phyloP scores from a whole-genome alignment of 805 yeast genomes.

The Isabelozyma gotoi region DNA sequence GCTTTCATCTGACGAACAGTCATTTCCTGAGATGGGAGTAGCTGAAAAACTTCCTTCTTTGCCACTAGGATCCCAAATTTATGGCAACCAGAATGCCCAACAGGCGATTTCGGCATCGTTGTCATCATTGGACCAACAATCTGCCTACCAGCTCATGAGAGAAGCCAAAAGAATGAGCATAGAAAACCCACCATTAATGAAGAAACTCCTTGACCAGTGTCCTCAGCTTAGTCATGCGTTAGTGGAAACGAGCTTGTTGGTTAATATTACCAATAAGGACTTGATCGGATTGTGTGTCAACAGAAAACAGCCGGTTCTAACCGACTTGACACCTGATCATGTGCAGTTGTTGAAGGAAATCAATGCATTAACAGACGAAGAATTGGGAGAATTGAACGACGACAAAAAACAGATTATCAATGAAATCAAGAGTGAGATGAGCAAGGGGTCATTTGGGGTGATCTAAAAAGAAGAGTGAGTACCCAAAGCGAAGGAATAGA shows the following conservation, averaged over 20 bases:
- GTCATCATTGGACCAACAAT: constrained; percentile 43
- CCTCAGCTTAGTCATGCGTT: constrained; percentile 85
- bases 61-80: constrained; percentile 42
- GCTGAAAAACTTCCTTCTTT: constrained; percentile 34
- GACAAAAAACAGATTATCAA: constrained; percentile 15
- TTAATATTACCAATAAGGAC: constrained; percentile 34
- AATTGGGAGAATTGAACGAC: constrained; percentile 25
- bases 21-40: constrained; percentile 12
- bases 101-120: constrained; percentile 48
- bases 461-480: background rate
- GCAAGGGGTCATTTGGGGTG: constrained; percentile 26
- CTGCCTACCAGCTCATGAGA: constrained; percentile 48
- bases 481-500: background rate
- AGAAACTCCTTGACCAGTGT: constrained; percentile 57
- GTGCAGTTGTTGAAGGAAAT: constrained; percentile 29
- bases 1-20: constrained; percentile 52
- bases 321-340: constrained; percentile 31
- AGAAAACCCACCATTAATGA: constrained; percentile 58
- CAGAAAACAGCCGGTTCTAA: constrained; percentile 26
- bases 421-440: constrained; percentile 21
- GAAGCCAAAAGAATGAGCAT: constrained; percentile 62
- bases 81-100: constrained; percentile 38
- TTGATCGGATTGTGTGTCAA: constrained; percentile 37
- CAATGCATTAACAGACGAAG: constrained; percentile 26
- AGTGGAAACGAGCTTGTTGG: constrained; percentile 60